These are phyloP conservation scores for Cubamyces sp. DNA, from an alignment of 768 basidiomycete genomes.

Conservation along the genomic window DNA sequence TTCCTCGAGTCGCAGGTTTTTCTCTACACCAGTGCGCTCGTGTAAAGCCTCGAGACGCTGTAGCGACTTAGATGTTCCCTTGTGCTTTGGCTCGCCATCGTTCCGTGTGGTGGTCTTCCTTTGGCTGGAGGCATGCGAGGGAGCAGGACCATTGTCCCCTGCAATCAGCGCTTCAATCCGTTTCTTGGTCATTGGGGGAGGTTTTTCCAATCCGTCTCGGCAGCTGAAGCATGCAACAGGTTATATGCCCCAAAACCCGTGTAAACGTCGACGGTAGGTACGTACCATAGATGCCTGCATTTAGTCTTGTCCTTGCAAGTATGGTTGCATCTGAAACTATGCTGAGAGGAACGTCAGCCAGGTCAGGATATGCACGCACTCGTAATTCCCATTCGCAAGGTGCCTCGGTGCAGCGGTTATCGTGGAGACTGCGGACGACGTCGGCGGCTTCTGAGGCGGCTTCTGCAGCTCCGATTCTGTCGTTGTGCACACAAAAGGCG, in stretches of 20 bases:
- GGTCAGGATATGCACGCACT: constrained; percentile 44
- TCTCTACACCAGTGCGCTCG: constrained; percentile 45
- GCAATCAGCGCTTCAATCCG: constrained; percentile 26
- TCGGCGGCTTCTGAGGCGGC: neutral
- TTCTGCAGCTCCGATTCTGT: neutral
- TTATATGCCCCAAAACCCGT: neutral
- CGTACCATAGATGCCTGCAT: constrained; percentile 79
- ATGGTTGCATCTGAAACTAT: constrained; percentile 68
- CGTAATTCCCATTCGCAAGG: constrained; percentile 66
- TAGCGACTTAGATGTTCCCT: constrained; percentile 34
- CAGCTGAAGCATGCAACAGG: constrained; percentile 52
- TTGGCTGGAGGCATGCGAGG: neutral
- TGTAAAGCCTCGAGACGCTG: constrained; percentile 49
- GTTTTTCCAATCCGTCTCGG: constrained; percentile 65
- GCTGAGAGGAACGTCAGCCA: neutral
- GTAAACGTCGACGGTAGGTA: neutral
- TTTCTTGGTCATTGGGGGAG: constrained; percentile 46
- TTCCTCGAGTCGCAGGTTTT: constrained; percentile 35
- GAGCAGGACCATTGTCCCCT: neutral
- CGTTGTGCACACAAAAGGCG: no score
- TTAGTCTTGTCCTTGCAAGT: constrained; percentile 74
- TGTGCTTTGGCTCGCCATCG: constrained; percentile 29
- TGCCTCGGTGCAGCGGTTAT: constrained; percentile 35
- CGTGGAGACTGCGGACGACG: neutral
- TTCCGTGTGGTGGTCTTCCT: no score